Evolutionary conservation across 2,329 filamentous ascomycete genomes (phyloP).

Genomic region (Fusarium succisae): DNA sequence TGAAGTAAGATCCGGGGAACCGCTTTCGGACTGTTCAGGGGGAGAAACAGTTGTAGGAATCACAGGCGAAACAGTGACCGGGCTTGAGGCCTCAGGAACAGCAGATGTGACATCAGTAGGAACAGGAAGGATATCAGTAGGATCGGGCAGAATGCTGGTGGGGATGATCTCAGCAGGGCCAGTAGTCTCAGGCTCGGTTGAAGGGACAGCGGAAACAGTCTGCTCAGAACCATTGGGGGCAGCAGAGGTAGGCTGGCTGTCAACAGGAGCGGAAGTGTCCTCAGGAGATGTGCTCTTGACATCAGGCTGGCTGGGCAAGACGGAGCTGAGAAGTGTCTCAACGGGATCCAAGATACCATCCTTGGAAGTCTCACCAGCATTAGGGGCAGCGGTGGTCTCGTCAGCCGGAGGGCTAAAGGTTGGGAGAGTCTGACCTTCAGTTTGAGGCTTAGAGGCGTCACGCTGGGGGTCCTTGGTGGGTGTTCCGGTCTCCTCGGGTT

Average conservation of each 20-base stretch:
- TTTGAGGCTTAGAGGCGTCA: slow-evolving; percentile 18
- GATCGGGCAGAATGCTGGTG: slow-evolving; percentile 19
- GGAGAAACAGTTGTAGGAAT: slow-evolving; percentile 8
- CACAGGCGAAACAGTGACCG: slow-evolving; percentile 18
- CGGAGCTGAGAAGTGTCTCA: slow-evolving; percentile 29
- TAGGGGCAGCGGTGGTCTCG: slow-evolving; percentile 16
- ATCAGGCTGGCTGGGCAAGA: slow-evolving; percentile 22
- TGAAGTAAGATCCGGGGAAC: slow-evolving; percentile 15
- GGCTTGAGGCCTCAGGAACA: slow-evolving; percentile 17
- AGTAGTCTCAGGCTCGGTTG: slow-evolving; percentile 27
- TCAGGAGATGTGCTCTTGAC: slow-evolving; percentile 15
- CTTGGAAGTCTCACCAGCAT: slow-evolving; percentile 15
- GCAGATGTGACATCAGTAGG: slow-evolving; percentile 13
- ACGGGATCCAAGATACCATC: slow-evolving; percentile 39
- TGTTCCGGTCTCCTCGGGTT: slow-evolving; percentile 13
- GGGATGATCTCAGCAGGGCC: slow-evolving; percentile 7
- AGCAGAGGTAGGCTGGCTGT: slow-evolving; percentile 13
- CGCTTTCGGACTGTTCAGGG: slow-evolving; percentile 4
- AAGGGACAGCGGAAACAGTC: slow-evolving; percentile 19
- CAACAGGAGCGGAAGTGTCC: slow-evolving; percentile 8
- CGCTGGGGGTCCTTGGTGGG: slow-evolving; percentile 24
- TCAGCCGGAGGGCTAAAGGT: slow-evolving; percentile 10
- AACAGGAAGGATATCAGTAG: slow-evolving; percentile 11
- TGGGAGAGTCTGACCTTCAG: slow-evolving; percentile 16
- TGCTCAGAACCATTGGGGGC: slow-evolving; percentile 10